Percentiles rank a stretch among this genome's conserved stretches.
These are phyloP conservation scores for Iris pallida DNA, from an alignment of 116 monocot genomes.

Conservation along the genomic window DNA sequence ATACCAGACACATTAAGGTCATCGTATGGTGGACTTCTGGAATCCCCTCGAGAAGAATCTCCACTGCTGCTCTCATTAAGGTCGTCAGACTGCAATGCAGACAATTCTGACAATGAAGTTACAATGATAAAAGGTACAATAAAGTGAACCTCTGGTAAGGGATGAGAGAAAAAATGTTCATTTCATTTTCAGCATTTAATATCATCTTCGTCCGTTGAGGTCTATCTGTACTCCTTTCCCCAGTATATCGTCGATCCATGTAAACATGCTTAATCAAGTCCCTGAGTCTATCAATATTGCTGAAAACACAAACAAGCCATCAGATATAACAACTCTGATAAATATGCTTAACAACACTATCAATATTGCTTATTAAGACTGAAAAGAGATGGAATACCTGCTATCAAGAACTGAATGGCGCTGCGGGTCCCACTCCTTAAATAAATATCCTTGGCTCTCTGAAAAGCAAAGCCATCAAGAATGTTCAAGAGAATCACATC, in stretches of 20 bases:
- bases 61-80: conserved; percentile 37
- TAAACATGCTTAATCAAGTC: conserved; percentile 80
- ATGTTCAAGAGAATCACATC: background rate
- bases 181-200: conserved; percentile 3
- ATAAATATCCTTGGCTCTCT: conserved; percentile 75
- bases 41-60: conserved; percentile 40
- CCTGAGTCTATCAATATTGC: conserved; percentile 65
- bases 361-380: background rate
- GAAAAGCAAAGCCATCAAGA: conserved; percentile 7
- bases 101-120: background rate
- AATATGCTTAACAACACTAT: too few relatives aligned
- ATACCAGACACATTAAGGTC: conserved; percentile 28
- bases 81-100: conserved; percentile 10
- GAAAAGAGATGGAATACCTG: conserved; percentile 36
- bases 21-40: conserved; percentile 58
- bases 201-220: conserved; percentile 44
- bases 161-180: background rate
- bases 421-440: conserved; percentile 83
- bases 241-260: conserved; percentile 60
- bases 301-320: conserved; percentile 15
- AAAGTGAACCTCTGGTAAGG: background rate
- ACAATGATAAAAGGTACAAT: background rate
- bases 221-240: conserved; percentile 37
- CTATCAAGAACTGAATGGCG: conserved; percentile 75
- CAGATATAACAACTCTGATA: background rate